phyloP scores from a whole-genome alignment of 805 yeast species.

The Ogataea wickerhamii region DNA sequence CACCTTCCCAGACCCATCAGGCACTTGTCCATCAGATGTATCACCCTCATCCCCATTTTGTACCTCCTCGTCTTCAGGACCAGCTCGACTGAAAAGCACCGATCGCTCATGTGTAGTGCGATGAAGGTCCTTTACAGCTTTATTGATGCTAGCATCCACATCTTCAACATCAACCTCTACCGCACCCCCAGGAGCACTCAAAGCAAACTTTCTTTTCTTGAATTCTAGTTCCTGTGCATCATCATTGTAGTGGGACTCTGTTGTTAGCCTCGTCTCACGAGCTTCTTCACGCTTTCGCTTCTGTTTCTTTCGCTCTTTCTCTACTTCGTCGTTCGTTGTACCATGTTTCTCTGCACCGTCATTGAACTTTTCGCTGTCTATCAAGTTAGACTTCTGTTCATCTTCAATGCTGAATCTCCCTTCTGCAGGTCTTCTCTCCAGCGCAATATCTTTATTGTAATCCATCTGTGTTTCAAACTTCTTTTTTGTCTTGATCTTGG shows the following conservation, averaged over 20 bases:
- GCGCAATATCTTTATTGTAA: conserved; percentile 78
- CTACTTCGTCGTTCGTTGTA: conserved; percentile 36
- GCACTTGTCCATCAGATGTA: conserved; percentile 15
- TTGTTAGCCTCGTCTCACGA: conserved; percentile 19
- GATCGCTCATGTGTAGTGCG: conserved; percentile 33
- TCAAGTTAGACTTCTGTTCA: conserved; percentile 47
- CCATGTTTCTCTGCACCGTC: conserved; percentile 43
- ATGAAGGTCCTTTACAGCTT: conserved; percentile 34
- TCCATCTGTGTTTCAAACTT: conserved; percentile 63
- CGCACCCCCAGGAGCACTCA: conserved; percentile 35
- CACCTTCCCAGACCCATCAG: background rate
- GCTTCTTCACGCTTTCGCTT: conserved; percentile 27
- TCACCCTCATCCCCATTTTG: conserved; percentile 8
- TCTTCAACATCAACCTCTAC: conserved; percentile 13
- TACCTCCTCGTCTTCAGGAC: conserved; percentile 12
- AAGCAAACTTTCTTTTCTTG: conserved; percentile 36
- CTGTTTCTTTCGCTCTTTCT: conserved; percentile 31
- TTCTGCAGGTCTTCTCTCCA: conserved; percentile 62
- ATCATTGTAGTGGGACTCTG: conserved; percentile 9
- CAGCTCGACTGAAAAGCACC: conserved; percentile 29
- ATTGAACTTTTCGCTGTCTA: conserved; percentile 41
- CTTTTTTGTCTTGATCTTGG: conserved; percentile 47
- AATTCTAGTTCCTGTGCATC: conserved; percentile 18
- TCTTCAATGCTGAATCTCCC: conserved; percentile 67
- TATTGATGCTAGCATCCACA: conserved; percentile 34